phyloP scores from a whole-genome alignment of 305 asterid species.

The Ajuga reptans region DNA sequence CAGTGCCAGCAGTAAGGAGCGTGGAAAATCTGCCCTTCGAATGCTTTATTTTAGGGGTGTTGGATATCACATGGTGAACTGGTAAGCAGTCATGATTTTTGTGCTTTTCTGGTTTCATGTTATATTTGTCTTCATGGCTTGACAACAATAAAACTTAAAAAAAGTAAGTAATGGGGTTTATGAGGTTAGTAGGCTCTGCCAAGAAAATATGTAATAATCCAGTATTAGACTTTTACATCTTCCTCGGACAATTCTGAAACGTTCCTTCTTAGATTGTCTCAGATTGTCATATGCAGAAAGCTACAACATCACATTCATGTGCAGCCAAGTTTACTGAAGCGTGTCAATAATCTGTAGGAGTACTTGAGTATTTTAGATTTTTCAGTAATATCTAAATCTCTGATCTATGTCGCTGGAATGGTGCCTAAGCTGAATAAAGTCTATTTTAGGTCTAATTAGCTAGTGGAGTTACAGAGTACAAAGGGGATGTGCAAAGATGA shows the following conservation, averaged over 20 bases:
- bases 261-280: neutral
- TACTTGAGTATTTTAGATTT: neutral
- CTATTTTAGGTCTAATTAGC: neutral
- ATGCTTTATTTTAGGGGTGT: slow-evolving; percentile 71
- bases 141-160: neutral
- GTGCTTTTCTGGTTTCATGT: slow-evolving; percentile 1
- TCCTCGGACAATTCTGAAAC: neutral
- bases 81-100: slow-evolving; percentile 45
- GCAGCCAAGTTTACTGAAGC: neutral
- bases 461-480: neutral
- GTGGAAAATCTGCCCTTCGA: slow-evolving; percentile 62
- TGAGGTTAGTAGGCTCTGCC: neutral
- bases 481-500: neutral
- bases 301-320: neutral
- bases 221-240: neutral
- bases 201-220: neutral
- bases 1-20: slow-evolving; percentile 51
- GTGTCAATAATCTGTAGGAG: neutral
- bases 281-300: neutral
- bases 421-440: slow-evolving; percentile 1
- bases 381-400: neutral
- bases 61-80: slow-evolving; percentile 98
- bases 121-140: slow-evolving; percentile 14
- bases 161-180: neutral
- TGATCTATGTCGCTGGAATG: neutral